Conservation (phyloP, 768 basidiomycete genomes). For the Fibroporia radiculosa region DNA sequence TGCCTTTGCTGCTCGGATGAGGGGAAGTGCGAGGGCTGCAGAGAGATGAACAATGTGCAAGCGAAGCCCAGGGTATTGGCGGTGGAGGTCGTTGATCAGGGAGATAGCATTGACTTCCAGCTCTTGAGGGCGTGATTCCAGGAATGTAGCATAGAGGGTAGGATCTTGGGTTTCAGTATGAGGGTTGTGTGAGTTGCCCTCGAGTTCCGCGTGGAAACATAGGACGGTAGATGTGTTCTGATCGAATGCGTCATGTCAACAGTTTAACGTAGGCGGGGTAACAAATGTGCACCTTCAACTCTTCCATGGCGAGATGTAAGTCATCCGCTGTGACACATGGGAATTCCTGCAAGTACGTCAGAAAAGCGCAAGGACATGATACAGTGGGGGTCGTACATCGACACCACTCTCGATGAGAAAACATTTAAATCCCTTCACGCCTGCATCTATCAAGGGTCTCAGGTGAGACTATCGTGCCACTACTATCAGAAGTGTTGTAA, state of each 20-base stretch:
- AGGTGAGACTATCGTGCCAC: constrained; percentile 50
- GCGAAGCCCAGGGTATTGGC: constrained; percentile 54
- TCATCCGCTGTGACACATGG: constrained; percentile 75
- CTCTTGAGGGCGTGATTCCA: constrained; percentile 72
- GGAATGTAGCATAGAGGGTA: constrained; percentile 69
- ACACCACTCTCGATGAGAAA: constrained; percentile 80
- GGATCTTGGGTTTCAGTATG: constrained; percentile 31
- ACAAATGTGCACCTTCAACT: constrained; percentile 68
- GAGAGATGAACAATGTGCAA: constrained; percentile 97
- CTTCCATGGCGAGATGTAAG: constrained; percentile 59
- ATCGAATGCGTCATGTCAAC: background rate
- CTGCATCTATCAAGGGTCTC: constrained; percentile 63
- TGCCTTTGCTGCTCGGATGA: constrained; percentile 61
- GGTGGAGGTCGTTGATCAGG: constrained; percentile 62
- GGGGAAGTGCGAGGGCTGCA: constrained; percentile 71
- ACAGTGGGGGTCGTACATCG: constrained; percentile 41
- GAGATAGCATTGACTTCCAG: constrained; percentile 80
- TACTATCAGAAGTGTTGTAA: constrained; percentile 3
- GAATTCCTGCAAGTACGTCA: constrained; percentile 63
- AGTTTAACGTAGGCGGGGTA: background rate
- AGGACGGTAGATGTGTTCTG: constrained; percentile 67
- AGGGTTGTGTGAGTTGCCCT: constrained; percentile 23
- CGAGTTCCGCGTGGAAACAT: constrained; percentile 91
- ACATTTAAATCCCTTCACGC: constrained; percentile 95
- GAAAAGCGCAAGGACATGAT: constrained; percentile 4